Evolutionary conservation across 805 yeast genomes (phyloP).

Genomic region (Teunomyces gatunensis): DNA sequence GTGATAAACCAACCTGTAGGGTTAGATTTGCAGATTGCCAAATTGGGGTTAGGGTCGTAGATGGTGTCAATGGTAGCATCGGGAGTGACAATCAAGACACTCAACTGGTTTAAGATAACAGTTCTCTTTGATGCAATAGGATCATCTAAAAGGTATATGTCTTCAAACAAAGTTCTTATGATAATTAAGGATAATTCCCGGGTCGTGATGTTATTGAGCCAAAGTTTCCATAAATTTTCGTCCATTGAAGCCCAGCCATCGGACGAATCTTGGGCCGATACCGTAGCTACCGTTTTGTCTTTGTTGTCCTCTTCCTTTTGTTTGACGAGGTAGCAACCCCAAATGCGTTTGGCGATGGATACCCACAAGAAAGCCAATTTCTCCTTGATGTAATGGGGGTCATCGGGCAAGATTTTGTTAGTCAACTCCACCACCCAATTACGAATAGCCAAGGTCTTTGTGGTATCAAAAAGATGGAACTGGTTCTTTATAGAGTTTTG

Average conservation of each 20-base stretch:
- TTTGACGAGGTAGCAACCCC: constrained; percentile 73
- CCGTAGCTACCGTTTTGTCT: constrained; percentile 16
- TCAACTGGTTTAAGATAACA: constrained; percentile 71
- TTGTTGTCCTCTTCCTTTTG: constrained; percentile 1
- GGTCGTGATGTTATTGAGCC: constrained; percentile 63
- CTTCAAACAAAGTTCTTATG: constrained; percentile 86
- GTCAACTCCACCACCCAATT: constrained; percentile 84
- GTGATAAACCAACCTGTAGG: constrained; percentile 82
- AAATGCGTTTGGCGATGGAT: constrained; percentile 79
- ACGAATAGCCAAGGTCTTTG: constrained; percentile 66
- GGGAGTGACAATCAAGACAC: constrained; percentile 81
- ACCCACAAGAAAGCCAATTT: constrained; percentile 92
- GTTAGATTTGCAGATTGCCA: constrained; percentile 63
- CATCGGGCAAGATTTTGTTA: constrained; percentile 52
- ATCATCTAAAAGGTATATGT: constrained; percentile 87
- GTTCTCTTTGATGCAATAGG: constrained; percentile 82
- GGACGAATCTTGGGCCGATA: constrained; percentile 46
- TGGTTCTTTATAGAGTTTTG: constrained; percentile 64
- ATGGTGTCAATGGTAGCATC: constrained; percentile 56
- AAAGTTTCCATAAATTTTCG: constrained; percentile 63
- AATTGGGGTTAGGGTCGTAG: constrained; percentile 64
- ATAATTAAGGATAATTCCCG: constrained; percentile 78
- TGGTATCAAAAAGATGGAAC: constrained; percentile 53
- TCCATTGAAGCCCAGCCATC: constrained; percentile 92
- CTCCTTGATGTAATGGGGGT: constrained; percentile 88